Conservation (phyloP, 2,329 filamentous ascomycete species). For the Alternaria arborescens region DNA sequence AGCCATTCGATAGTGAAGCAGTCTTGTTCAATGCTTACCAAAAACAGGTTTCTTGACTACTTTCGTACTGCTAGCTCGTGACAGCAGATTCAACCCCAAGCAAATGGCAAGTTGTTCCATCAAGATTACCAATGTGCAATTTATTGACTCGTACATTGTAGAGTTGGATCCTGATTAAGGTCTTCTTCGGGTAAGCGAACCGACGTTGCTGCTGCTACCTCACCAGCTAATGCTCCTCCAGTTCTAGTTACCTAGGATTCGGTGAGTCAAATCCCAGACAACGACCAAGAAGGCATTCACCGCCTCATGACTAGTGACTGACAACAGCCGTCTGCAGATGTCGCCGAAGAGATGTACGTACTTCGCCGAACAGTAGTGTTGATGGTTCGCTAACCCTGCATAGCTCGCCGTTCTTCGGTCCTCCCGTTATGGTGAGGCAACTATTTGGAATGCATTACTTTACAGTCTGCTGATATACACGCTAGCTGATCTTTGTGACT, state of each 20-base stretch:
- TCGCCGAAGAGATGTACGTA: slow-evolving; percentile 56
- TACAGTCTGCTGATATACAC: slow-evolving; percentile 36
- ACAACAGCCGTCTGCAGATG: slow-evolving; percentile 47
- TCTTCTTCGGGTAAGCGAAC: slow-evolving; percentile 73
- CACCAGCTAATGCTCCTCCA: slow-evolving; percentile 21
- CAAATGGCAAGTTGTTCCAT: slow-evolving; percentile 62
- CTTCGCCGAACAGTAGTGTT: not conserved
- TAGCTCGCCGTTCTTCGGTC: slow-evolving; percentile 61
- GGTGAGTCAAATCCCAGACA: slow-evolving; percentile 53
- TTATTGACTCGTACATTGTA: slow-evolving; percentile 26
- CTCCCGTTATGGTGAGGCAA: slow-evolving; percentile 59
- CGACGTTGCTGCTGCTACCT: not conserved
- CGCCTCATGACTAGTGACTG: slow-evolving; percentile 27
- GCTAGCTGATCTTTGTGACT: slow-evolving; percentile 74
- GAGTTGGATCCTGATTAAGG: slow-evolving; percentile 78
- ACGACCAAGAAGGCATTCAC: slow-evolving; percentile 5
- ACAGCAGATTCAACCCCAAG: slow-evolving; percentile 65
- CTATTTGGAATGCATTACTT: slow-evolving; percentile 17
- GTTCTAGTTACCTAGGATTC: slow-evolving; percentile 76
- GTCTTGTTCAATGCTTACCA: slow-evolving; percentile 4
- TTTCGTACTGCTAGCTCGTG: slow-evolving; percentile 79
- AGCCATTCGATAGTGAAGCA: not conserved
- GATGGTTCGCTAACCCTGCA: slow-evolving; percentile 21
- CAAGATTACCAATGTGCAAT: no score
- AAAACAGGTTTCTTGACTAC: slow-evolving; percentile 80